A percentile compares a stretch with the other conserved stretches of the same genome.
Evolutionary conservation across 176 grass and related monocot genomes (phyloP).

Genomic region (Dactylis glomerata): DNA sequence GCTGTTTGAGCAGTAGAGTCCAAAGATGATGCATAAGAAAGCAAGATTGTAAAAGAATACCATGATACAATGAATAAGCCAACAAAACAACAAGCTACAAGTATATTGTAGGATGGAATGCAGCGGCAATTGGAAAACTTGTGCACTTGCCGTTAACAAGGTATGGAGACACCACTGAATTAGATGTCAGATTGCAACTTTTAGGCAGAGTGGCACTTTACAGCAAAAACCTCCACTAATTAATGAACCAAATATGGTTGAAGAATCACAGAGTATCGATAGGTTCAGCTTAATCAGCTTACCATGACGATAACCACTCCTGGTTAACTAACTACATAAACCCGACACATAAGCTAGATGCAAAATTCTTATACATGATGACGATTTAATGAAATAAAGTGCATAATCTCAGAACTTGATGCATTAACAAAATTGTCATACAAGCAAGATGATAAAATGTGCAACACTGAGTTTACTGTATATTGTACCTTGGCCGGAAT

Average conservation of each 20-base stretch:
- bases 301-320: not conserved
- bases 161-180: not conserved
- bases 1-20: conserved; percentile 45
- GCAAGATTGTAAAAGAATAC: conserved; percentile 17
- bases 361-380: not conserved
- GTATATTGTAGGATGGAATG: not conserved
- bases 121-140: not conserved
- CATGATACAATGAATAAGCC: conserved; percentile 22
- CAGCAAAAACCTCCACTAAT: not conserved
- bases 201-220: not conserved
- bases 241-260: not conserved
- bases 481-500: conserved; percentile 34
- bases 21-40: conserved; percentile 56
- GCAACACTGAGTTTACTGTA: not conserved
- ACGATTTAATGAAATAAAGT: not conserved
- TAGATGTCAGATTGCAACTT: not conserved
- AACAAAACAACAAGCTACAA: conserved; percentile 18
- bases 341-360: not conserved
- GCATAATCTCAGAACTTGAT: not conserved
- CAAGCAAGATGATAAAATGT: not conserved
- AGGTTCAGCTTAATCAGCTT: not conserved
- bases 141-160: not conserved
- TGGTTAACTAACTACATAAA: not conserved
- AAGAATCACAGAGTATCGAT: not conserved
- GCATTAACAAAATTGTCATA: not conserved